These are phyloP conservation scores for Xanthoconium stramineum DNA, from an alignment of 768 basidiomycete species.

Conservation along the genomic window DNA sequence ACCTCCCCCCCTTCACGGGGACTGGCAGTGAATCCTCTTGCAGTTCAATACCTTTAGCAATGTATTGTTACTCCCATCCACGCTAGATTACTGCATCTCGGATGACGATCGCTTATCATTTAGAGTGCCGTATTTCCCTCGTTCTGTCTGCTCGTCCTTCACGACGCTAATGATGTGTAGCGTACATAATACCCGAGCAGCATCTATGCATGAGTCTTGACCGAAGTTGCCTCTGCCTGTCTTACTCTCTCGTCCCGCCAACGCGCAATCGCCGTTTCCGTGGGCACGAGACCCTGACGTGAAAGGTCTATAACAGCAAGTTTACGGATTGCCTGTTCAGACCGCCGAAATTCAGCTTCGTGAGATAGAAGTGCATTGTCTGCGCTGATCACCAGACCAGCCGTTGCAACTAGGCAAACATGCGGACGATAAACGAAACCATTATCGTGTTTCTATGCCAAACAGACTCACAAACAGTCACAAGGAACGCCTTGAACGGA, in stretches of 20 bases:
- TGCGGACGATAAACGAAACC: background rate
- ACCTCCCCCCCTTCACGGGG: conserved; percentile 21
- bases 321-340: conserved; percentile 67
- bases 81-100: conserved; percentile 11
- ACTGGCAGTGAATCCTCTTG: conserved; percentile 25
- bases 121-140: conserved; percentile 21
- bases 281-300: conserved; percentile 69
- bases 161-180: conserved; percentile 10
- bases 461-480: conserved; percentile 58
- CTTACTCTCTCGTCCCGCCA: conserved; percentile 58
- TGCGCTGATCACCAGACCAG: conserved; percentile 71
- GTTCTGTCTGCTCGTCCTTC: background rate
- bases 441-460: background rate
- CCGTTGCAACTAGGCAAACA: conserved; percentile 47
- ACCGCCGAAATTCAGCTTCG: conserved; percentile 60
- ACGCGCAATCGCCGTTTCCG: conserved; percentile 78
- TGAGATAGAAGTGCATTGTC: conserved; percentile 73
- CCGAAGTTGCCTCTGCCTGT: conserved; percentile 6
- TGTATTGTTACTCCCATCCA: conserved; percentile 14
- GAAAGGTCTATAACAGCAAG: conserved; percentile 75
- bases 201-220: conserved; percentile 4
- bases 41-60: conserved; percentile 11
- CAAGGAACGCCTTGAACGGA: conserved; percentile 76
- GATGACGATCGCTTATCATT: conserved; percentile 5
- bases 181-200: conserved; percentile 3